Conservation (phyloP, 176 grass and related monocot genomes). For the Phoenix dactylifera region DNA sequence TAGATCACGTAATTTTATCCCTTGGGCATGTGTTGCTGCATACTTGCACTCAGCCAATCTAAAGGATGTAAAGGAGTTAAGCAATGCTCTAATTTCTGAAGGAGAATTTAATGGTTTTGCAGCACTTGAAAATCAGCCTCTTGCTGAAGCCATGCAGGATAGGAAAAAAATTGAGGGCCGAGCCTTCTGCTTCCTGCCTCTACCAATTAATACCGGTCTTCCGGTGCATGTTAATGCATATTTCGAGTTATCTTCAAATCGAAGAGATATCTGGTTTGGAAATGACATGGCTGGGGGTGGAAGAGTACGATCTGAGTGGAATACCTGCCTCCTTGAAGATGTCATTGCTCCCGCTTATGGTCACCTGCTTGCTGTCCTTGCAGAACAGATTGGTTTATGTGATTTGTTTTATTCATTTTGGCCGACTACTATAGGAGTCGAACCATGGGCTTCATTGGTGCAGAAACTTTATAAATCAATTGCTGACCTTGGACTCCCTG, state of each 20-base stretch:
- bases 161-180: constrained; percentile 65
- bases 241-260: constrained; percentile 97
- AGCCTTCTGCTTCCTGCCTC: constrained; percentile 92
- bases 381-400: constrained; percentile 68
- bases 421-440: constrained; percentile 56
- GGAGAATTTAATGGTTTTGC: constrained; percentile 33
- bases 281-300: constrained; percentile 96
- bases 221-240: constrained; percentile 94
- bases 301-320: constrained; percentile 91
- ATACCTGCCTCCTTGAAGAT: constrained; percentile 83
- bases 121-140: constrained; percentile 35
- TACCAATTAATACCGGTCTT: constrained; percentile 76
- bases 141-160: constrained; percentile 32
- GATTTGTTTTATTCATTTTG: constrained; percentile 85
- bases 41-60: constrained; percentile 70
- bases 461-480: constrained; percentile 71
- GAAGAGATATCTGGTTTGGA: constrained; percentile 97
- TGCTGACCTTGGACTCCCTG: constrained; percentile 64
- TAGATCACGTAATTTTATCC: constrained; percentile 80
- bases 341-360: constrained; percentile 75
- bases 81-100: constrained; percentile 22
- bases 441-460: constrained; percentile 91
- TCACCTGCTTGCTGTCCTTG: constrained; percentile 73
- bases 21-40: constrained; percentile 92
- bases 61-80: constrained; percentile 52